Base-by-base conservation (phyloP, 768 basidiomycete species). In the Rubroboletus satanas region DNA sequence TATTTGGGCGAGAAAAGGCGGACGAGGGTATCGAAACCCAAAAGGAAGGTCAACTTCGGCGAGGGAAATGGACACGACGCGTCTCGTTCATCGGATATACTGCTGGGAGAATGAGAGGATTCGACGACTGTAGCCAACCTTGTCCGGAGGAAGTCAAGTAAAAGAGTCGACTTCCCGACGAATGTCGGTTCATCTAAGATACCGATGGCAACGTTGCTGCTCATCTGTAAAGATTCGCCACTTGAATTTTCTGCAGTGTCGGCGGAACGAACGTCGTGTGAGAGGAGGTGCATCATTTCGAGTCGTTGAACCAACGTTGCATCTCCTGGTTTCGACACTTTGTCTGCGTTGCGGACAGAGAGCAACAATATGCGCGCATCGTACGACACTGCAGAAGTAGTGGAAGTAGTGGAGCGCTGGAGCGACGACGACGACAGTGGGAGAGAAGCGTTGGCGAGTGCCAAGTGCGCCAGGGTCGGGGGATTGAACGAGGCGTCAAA, bases 401-500 rank as follows among this genome's bases (percentile, higher is more conserved):
- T 49, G 12, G 48, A 21, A 8, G 46, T 9, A 43, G 51, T 15
- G 21, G 35, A 47, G 52, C 39, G 11, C 45, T 43, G 45, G 14
- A 52, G 14, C 38, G 31, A 60, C 7, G 68, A 60, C 6, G 68
- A 60, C 6, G 68, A 74, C 14, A 35, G 67, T 62, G 51, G 61
- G 8, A 46, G 53, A 5, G 79, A 72, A 26, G 26, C 5, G 54
- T 80, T 82, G 28, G 83, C 84, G 45, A 98, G 83, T 3, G 88
- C 86, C 49, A 87, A 77, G 69, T 98, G 94, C 0, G 94, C 91
- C 23, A 80, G 68, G 3, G 91, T 93, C 1, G 95, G 95, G 4
- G 94, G 94, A 64, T 98, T 96, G 74, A 91, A 98, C 1, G 92
- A 94, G 1, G 93, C 87, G 63, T 97, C 95, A 37, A 97, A 78